Conservation (phyloP, 495 filamentous ascomycete species). For the Talaromyces trachyspermus region DNA sequence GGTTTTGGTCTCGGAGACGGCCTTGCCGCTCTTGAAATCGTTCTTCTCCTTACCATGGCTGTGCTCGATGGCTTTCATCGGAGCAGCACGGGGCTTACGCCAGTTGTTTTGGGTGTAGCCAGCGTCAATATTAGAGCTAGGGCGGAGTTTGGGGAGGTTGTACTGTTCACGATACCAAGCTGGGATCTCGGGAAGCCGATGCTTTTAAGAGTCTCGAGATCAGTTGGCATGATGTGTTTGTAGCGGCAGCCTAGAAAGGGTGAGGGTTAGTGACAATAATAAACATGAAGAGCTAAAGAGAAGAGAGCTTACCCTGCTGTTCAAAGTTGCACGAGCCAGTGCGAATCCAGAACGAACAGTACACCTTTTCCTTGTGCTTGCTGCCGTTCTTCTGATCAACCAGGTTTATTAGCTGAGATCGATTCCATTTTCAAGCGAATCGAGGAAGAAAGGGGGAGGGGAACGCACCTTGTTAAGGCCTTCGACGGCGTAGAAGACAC, state of each 20-base stretch:
- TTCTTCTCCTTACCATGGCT: not conserved
- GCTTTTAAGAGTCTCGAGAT: conserved; percentile 46
- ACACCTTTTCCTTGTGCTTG: conserved; percentile 50
- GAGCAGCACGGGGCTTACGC: conserved; percentile 5
- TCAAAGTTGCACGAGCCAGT: conserved; percentile 76
- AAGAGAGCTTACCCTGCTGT: conserved; percentile 50
- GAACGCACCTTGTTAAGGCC: no score
- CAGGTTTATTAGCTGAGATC: not conserved
- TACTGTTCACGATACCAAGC: conserved; percentile 49
- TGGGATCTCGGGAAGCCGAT: conserved; percentile 56
- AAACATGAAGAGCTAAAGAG: not conserved
- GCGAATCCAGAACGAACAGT: conserved; percentile 82
- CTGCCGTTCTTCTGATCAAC: not conserved
- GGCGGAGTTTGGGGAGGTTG: conserved; percentile 13
- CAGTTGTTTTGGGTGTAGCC: not conserved
- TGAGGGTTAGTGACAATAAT: not conserved
- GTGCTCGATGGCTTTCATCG: not conserved
- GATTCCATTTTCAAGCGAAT: not conserved
- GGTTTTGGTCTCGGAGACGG: not conserved
- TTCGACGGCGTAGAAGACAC: conserved; percentile 29
- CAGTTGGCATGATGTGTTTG: conserved; percentile 78
- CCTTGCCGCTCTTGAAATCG: not conserved
- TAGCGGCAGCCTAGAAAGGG: conserved; percentile 56
- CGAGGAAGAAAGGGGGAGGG: no score
- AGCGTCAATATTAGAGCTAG: not conserved